A percentile compares a stretch with the other conserved stretches of the same genome.
These are phyloP conservation scores for Sungouiella blattae DNA, from an alignment of 805 yeast genomes.

Conservation along the genomic window DNA sequence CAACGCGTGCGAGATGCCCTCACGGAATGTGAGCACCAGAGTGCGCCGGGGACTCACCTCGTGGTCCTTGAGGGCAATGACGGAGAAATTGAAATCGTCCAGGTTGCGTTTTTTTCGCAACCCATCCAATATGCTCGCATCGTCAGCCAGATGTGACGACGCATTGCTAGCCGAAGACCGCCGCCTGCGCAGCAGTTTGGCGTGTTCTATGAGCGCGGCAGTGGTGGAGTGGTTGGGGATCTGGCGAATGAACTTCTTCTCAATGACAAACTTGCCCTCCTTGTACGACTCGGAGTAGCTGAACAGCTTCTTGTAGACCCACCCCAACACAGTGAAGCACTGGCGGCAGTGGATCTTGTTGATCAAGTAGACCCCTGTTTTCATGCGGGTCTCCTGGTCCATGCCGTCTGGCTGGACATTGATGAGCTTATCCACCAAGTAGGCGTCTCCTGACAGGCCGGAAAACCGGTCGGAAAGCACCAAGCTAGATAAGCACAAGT, in stretches of 20 bases:
- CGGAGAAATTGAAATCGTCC: neutral
- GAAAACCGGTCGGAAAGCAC: constrained; percentile 36
- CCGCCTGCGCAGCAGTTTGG: constrained; percentile 23
- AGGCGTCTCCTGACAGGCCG: constrained; percentile 41
- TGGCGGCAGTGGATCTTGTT: constrained; percentile 38
- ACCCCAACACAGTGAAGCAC: constrained; percentile 34
- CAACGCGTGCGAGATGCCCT: constrained; percentile 5
- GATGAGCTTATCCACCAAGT: constrained; percentile 37
- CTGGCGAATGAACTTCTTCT: constrained; percentile 30
- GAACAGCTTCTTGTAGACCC: constrained; percentile 40
- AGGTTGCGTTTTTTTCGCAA: too few species aligned
- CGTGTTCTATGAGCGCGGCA: constrained; percentile 30
- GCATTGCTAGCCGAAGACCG: constrained; percentile 16
- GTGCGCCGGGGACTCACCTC: constrained; percentile 2
- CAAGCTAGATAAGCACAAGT: constrained; percentile 35
- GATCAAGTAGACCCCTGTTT: constrained; percentile 37
- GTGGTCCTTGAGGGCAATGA: neutral
- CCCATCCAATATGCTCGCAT: constrained; percentile 1
- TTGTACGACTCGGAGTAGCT: constrained; percentile 35
- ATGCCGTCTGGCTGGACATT: constrained; percentile 26
- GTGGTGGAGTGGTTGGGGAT: constrained; percentile 35
- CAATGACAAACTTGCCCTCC: constrained; percentile 45
- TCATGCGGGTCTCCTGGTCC: constrained; percentile 34
- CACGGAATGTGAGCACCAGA: constrained; percentile 6
- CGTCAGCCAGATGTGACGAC: too few species aligned